These are phyloP conservation scores for Thielaviopsis cerberus DNA, from an alignment of 2,329 filamentous ascomycete species.

Conservation along the genomic window DNA sequence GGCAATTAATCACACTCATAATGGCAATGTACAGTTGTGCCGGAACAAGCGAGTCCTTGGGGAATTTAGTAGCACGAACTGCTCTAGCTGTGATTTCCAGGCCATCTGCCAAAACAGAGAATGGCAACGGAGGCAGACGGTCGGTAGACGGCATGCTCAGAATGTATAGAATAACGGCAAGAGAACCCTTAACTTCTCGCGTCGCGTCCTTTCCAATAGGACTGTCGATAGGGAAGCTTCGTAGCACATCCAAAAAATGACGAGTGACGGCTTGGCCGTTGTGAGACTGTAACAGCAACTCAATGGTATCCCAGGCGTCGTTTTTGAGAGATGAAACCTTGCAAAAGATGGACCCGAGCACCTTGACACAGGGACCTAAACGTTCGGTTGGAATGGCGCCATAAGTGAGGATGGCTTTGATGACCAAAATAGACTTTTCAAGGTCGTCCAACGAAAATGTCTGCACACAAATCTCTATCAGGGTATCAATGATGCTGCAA, in stretches of 20 bases:
- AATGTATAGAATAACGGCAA: conserved; percentile 47
- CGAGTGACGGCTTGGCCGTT: conserved; percentile 51
- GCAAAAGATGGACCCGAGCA: conserved; percentile 54
- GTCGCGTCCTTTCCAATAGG: conserved; percentile 31
- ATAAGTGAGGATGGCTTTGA: conserved; percentile 55
- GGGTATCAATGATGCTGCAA: conserved; percentile 38
- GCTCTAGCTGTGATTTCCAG: conserved; percentile 21
- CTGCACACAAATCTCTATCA: conserved; percentile 48
- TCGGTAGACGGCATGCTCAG: conserved; percentile 36
- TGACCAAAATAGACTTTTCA: conserved; percentile 44
- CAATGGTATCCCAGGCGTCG: conserved; percentile 50
- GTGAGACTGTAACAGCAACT: conserved; percentile 54
- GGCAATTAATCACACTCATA: conserved; percentile 34
- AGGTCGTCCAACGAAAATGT: conserved; percentile 49
- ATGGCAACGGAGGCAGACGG: conserved; percentile 40
- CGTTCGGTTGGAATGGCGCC: conserved; percentile 46
- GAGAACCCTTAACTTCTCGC: conserved; percentile 41
- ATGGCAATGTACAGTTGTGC: conserved; percentile 28
- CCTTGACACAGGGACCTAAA: conserved; percentile 47
- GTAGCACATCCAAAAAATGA: conserved; percentile 43
- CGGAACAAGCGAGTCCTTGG: conserved; percentile 16
- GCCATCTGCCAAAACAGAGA: conserved; percentile 39
- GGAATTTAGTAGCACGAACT: conserved; percentile 6
- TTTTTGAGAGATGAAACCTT: conserved; percentile 42
- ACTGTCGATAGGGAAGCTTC: conserved; percentile 27